Conservation (phyloP, 371 early-diverging fungal species). For the Lichtheimia corymbifera region DNA sequence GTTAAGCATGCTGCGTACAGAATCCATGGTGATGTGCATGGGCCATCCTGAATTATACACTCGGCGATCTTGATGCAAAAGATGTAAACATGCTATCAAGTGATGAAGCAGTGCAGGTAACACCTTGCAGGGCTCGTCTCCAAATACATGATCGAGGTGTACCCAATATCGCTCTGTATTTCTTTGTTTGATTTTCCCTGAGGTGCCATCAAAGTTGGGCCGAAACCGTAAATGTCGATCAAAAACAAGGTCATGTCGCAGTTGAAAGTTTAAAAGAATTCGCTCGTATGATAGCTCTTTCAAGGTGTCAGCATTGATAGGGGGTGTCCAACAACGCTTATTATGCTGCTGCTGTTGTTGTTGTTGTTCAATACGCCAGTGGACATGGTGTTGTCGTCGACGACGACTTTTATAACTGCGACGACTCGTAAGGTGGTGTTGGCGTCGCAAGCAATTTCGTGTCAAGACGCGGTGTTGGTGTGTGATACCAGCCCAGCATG, state of each 20-base stretch:
- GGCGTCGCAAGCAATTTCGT: slow-evolving; percentile 7
- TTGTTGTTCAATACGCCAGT: slow-evolving; percentile 2
- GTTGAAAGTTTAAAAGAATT: slow-evolving; percentile 68
- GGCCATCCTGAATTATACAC: slow-evolving; percentile 14
- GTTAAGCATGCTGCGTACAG: slow-evolving; percentile 27
- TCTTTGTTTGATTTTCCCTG: slow-evolving; percentile 47
- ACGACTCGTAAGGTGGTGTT: neutral
- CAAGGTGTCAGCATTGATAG: slow-evolving; percentile 34
- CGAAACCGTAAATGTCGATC: slow-evolving; percentile 76
- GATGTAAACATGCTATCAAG: slow-evolving; percentile 56
- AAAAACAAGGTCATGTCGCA: slow-evolving; percentile 77
- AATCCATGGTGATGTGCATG: slow-evolving; percentile 12
- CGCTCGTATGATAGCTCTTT: slow-evolving; percentile 52
- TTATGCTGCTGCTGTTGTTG: neutral
- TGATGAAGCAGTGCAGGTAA: slow-evolving; percentile 49
- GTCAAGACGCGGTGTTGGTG: slow-evolving; percentile 10
- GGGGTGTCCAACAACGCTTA: slow-evolving; percentile 26
- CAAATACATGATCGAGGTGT: slow-evolving; percentile 40
- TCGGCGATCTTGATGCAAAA: slow-evolving; percentile 41
- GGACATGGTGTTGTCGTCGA: slow-evolving; percentile 8
- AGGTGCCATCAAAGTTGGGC: slow-evolving; percentile 68
- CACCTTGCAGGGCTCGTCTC: slow-evolving; percentile 12
- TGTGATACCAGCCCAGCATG: slow-evolving; percentile 4
- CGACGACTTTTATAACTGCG: slow-evolving; percentile 5
- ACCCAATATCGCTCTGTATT: slow-evolving; percentile 61